Evolutionary conservation across 257 asterid genomes (phyloP).

Genomic region (Scutellaria baicalensis): DNA sequence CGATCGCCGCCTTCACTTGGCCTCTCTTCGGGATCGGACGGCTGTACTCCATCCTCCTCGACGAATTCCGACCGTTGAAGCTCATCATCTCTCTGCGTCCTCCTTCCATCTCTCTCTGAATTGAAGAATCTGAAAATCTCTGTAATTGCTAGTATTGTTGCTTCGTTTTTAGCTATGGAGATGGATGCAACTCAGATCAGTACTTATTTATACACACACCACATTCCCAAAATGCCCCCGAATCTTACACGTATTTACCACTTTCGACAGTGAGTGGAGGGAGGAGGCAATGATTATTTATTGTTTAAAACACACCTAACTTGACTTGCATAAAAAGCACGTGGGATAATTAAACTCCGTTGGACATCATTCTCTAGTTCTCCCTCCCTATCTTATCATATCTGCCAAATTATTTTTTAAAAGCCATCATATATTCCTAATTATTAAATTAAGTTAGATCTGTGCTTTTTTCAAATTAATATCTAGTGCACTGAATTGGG

Average conservation of each 20-base stretch:
- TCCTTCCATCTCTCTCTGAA: conserved; percentile 32
- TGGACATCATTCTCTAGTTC: neutral
- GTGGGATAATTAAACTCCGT: conserved; percentile 3
- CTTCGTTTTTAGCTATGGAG: neutral
- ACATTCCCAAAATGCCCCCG: conserved; percentile 13
- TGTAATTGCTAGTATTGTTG: neutral
- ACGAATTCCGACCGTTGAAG: conserved; percentile 23
- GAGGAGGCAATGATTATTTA: neutral
- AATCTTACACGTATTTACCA: neutral
- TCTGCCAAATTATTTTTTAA: too few relatives aligned
- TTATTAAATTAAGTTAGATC: neutral
- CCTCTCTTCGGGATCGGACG: conserved; percentile 68
- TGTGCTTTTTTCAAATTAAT: neutral
- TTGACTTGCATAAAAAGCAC: conserved; percentile 20
- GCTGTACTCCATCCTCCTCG: conserved; percentile 32
- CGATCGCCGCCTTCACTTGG: conserved; percentile 63
- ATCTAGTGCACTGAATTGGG: conserved; percentile 5
- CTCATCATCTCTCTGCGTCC: conserved; percentile 26
- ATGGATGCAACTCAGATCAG: neutral
- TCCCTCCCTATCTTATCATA: conserved; percentile 6
- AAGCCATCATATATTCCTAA: too few relatives aligned
- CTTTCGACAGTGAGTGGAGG: neutral
- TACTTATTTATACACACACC: conserved; percentile 11
- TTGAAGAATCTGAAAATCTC: neutral
- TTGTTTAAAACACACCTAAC: conserved; percentile 3